Percentiles rank a stretch among this genome's conserved stretches.
Conservation (phyloP, 305 asterid species). For the Solanum hybrid region DNA sequence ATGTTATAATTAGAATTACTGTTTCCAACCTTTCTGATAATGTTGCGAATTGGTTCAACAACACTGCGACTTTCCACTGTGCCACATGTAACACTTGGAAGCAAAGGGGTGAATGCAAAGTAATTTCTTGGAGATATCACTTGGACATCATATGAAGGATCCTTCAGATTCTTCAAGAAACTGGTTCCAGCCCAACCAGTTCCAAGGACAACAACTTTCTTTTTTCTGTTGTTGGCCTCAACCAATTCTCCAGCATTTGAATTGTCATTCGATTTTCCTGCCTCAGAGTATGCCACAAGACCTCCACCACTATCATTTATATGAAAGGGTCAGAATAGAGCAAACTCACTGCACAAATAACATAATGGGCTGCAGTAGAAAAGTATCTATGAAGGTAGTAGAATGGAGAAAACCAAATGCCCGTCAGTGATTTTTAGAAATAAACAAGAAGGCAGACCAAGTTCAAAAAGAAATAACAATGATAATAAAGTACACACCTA, state of each 20-base stretch:
- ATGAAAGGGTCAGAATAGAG: not conserved
- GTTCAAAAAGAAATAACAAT: not conserved
- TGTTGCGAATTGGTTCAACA: slow-evolving; percentile 89
- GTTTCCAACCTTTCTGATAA: slow-evolving; percentile 59
- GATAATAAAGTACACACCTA: not conserved
- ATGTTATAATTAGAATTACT: not conserved
- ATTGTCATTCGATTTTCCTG: slow-evolving; percentile 34
- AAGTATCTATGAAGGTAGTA: not conserved
- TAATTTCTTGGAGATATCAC: slow-evolving; percentile 97
- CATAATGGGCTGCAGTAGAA: not conserved
- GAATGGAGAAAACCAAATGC: not conserved
- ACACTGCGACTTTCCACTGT: slow-evolving; percentile 94
- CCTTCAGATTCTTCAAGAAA: slow-evolving; percentile 68
- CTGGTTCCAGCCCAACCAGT: slow-evolving; percentile 99
- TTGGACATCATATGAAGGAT: slow-evolving; percentile 70
- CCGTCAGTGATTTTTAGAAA: not conserved
- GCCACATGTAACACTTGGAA: slow-evolving; percentile 95
- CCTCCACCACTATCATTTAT: slow-evolving; percentile 58
- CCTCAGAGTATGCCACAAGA: slow-evolving; percentile 65
- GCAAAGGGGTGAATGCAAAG: slow-evolving; percentile 90
- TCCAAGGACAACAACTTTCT: slow-evolving; percentile 85
- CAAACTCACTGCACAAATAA: not conserved
- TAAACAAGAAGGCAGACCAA: not conserved
- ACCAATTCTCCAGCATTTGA: slow-evolving; percentile 16
- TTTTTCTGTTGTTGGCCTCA: slow-evolving; percentile 42